Base-by-base conservation (phyloP, 2,329 filamentous ascomycete species). In the Aspergillus viridinutans region DNA sequence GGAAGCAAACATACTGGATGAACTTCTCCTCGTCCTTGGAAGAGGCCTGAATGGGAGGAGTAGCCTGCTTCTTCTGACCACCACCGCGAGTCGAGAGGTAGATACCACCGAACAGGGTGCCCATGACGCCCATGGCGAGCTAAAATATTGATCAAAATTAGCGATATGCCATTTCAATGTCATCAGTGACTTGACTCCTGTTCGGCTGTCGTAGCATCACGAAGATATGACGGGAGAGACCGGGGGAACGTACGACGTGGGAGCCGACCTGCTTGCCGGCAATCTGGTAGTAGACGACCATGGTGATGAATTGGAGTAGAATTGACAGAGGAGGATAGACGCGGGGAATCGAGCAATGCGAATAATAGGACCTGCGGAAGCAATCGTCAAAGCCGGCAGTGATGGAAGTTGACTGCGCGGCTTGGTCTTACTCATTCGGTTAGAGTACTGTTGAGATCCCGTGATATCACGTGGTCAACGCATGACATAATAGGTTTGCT, bases 11-110 rank as follows among this genome's bases (percentile, higher is more conserved):
- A 49, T 82, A 88, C 85, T 86, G 82, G 70, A 88, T 85, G 74
- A 87, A 88, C 69, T 81, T 81, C 77, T 87, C 85, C 77, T 88
- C 85, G 65, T 87, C 85, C 75, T 85, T 85, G 77, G 82, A 86
- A 68, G 78, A 77, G 53, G 85, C 85, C 69, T 85, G 84, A 75
- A 87, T 84, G 45, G 84, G 82, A 55, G 85, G 85, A 58, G 75
- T 75, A 60, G 76, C 70, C 63, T 73, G 66, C 61, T 77, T 74
- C 60, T 77, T 71, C 64, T 77, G 73, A 63, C 76, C 73, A 55
- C 71, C 70, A 59, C 78, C 78, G 59, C 78, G 71, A 63, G 76
- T 74, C 50, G 76, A 74, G 61, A 79, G 71, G 59, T 67, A 77
- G 63, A 74, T 72, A 59, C 78, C 77, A 58, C 74, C 76, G 68